Evolutionary conservation across 129 eudicot genomes (phyloP), one percentile per base, ranked within the genome.

Genomic region (Arctium lappa): DNA sequence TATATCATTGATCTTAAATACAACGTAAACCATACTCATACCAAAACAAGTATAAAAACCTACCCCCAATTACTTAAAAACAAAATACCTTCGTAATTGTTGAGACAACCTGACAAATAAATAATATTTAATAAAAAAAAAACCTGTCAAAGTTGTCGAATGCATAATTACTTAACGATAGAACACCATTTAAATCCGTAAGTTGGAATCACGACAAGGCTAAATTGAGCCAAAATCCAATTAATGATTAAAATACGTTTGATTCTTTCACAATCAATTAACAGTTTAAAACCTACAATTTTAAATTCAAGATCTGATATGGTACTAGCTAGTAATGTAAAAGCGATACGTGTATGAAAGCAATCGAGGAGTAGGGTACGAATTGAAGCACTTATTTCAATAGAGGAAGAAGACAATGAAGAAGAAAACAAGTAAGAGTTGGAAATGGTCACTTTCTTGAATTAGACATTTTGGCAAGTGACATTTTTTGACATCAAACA

Each of bases 371-470:
- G 79, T 81, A 72, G 80, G 48, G 73, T 62, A 71, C 12, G 42
- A 69, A 85, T 76, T 84, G 76, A 72, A 85, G 85, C 92, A 85
- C 97, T 83, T 86, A 87, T 88, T 85, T 84, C 98, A 80, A 92
- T 85, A 85, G 74, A 63, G 88, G 66, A 85, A 90, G 81, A 87
- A 12, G 95, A 91, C 97, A 94, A 81, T 29, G 77, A 86, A 86
- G 74, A 89, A 89, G 86, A 88, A 86, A 86, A 88, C 87, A 86
- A 89, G 79, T 37, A 31, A 79, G 87, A 81, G 95, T 86, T 86
- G 93, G 97, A 91, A 89, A 77, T 78, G 88, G 98, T 91, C 95
- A 68, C 89, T 90, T 87, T 91, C 92, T 75, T 81, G 90, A 88
- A 79, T 82, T 79, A 74, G 90, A 88, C 94, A 69, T 81, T 22